Conservation (phyloP, 805 yeast species). For the Candida namnaoensis region DNA sequence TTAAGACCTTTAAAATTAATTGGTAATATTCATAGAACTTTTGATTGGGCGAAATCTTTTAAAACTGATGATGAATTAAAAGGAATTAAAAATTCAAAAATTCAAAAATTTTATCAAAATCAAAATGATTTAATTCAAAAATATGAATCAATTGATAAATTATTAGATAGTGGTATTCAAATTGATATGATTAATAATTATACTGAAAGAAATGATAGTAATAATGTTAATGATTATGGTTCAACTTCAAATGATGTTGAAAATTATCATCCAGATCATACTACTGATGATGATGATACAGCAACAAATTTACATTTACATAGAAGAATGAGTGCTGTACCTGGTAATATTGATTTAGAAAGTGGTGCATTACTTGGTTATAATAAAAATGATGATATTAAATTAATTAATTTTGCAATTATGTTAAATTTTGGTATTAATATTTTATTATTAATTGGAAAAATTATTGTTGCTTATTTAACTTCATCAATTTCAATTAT, state of each 20-base stretch:
- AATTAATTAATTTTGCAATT: constrained; percentile 50
- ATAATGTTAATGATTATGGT: constrained; percentile 11
- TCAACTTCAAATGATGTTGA: background rate
- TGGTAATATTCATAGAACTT: constrained; percentile 27
- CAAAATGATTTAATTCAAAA: constrained; percentile 56
- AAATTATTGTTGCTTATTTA: constrained; percentile 47
- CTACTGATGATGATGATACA: background rate
- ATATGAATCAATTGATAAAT: constrained; percentile 50
- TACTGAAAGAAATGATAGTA: constrained; percentile 4
- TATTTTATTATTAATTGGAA: constrained; percentile 49
- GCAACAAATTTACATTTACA: background rate
- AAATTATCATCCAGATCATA: background rate
- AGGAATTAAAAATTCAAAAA: constrained; percentile 11
- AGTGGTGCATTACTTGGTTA: constrained; percentile 47
- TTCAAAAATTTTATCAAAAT: constrained; percentile 37
- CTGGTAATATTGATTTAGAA: constrained; percentile 53
- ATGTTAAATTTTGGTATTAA: constrained; percentile 56
- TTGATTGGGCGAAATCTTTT: constrained; percentile 27
- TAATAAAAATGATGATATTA: constrained; percentile 30
- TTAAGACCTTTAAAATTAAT: constrained; percentile 39
- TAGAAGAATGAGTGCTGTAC: constrained; percentile 32
- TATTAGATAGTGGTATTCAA: constrained; percentile 66
- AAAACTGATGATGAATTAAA: constrained; percentile 16
- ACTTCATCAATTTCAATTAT: constrained; percentile 68
- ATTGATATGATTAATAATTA: constrained; percentile 56